Conservation (phyloP, 192 early-diverging fungal genomes). For the Backusella liffmaniae region DNA sequence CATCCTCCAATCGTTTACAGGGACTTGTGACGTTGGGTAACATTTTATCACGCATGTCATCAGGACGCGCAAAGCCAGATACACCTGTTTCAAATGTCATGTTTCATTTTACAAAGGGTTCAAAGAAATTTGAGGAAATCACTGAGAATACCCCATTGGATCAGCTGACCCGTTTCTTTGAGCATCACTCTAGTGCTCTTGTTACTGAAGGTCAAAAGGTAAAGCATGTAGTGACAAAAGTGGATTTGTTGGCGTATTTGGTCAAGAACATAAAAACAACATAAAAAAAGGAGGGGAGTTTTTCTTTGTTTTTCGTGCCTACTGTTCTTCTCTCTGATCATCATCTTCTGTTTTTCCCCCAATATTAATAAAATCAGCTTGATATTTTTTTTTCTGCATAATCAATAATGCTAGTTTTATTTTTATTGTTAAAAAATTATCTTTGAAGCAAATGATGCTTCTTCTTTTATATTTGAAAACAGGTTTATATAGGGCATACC, state of each 20-base stretch:
- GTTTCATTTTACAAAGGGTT: slow-evolving; percentile 69
- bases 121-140: slow-evolving; percentile 82
- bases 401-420: too few relatives aligned
- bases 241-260: slow-evolving; percentile 84
- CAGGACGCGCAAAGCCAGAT: slow-evolving; percentile 65
- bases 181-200: slow-evolving; percentile 85
- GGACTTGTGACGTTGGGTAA: slow-evolving; percentile 87
- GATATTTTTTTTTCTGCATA: too few relatives aligned
- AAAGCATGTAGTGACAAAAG: slow-evolving; percentile 86
- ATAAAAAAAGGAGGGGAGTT: too few relatives aligned
- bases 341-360: too few relatives aligned
- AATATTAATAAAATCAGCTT: too few relatives aligned
- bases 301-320: too few relatives aligned
- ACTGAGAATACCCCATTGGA: slow-evolving; percentile 83
- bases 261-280: slow-evolving; percentile 49
- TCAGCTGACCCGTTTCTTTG: slow-evolving; percentile 85
- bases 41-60: slow-evolving; percentile 59
- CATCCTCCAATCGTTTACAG: slow-evolving; percentile 67
- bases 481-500: too few relatives aligned
- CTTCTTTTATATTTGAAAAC: too few relatives aligned
- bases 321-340: too few relatives aligned
- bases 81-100: slow-evolving; percentile 73
- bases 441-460: too few relatives aligned
- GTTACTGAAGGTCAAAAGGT: slow-evolving; percentile 81
- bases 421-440: too few relatives aligned